Base-by-base conservation (phyloP, 202 grass and related monocot genomes). In the Saccharum hybrid region DNA sequence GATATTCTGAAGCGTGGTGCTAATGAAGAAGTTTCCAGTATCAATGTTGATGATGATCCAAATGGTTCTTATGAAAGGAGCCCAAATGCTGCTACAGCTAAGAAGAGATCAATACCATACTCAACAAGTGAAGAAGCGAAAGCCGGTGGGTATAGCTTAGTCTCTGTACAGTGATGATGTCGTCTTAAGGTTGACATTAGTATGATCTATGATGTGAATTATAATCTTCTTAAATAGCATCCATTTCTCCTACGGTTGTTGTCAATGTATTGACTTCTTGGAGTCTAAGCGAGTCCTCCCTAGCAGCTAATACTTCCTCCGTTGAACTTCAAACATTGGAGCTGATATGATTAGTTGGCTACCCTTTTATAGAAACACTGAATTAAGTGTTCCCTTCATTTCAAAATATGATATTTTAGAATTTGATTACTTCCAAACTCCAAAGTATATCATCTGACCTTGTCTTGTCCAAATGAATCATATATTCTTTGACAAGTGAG, bases 11-110 rank as follows among this genome's bases (percentile, higher is more conserved):
- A 90, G 84, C 66, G 75, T 52, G 78, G 71, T 82, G 79, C 76
- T 78, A 93, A 97, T 81, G 94, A 91, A 88, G 91, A 97, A 78
- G 89, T 86, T 69, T 91, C 91, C 43, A 91, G 86, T 81, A 68
- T 87, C 11, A 87, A 91, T 84, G 71, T 81, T 66, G 88, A 89
- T 83, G 85, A 85, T 62, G 86, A 89, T 34, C 84, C 15, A 75
- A 86, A 86, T 75, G 87, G 68, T 81, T 33, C 79, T 84, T 85
- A 86, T 56, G 87, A 93, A 79, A 91, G 75, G 75, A 93, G 91
- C 78, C 84, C 86, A 71, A 93, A 86, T 83, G 72, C 77, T 70
- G 82, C 89, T 81, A 79, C 79, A 77, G 42, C 76, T 82, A 91
- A 89, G 85, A 97, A 88, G 84, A 84, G 91, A 88, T 68, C 88